Evolutionary conservation across 805 yeast species (phyloP).

Genomic region (Grigorovia humatica): DNA sequence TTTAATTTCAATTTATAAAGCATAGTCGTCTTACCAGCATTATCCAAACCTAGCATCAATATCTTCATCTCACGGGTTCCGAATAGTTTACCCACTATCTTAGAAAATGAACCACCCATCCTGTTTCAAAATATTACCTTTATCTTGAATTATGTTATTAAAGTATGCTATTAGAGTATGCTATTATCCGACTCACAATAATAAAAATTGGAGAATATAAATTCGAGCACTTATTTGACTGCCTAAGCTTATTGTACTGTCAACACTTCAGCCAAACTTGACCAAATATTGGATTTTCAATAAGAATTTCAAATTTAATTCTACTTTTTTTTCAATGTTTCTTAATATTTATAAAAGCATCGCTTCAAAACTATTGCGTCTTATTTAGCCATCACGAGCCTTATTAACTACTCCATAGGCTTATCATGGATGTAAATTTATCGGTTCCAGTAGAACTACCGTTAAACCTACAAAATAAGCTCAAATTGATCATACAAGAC

Average conservation of each 20-base stretch:
- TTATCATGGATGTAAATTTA: conserved; percentile 32
- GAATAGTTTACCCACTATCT: conserved; percentile 35
- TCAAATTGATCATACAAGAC: conserved; percentile 38
- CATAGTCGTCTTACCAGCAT: conserved; percentile 88
- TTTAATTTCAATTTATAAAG: conserved; percentile 75
- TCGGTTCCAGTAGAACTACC: conserved; percentile 38
- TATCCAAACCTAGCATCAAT: conserved; percentile 85
- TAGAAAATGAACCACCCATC: conserved; percentile 29
- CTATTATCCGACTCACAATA: too few relatives aligned
- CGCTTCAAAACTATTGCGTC: too few relatives aligned
- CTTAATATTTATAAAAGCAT: not conserved
- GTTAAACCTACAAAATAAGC: conserved; percentile 26
- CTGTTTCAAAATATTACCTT: not conserved
- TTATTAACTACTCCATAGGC: not conserved
- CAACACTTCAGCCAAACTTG: not conserved
- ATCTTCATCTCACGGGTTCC: conserved; percentile 53
- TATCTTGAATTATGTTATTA: not conserved
- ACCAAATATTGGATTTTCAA: not conserved
- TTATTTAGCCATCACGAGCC: too few relatives aligned
- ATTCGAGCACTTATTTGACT: too few relatives aligned
- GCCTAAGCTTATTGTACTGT: not conserved
- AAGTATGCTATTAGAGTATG: not conserved
- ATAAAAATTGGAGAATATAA: too few relatives aligned
- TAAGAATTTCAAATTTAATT: not conserved
- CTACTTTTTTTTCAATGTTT: not conserved